phyloP scores from a whole-genome alignment of 1,284 basidiomycete genomes.

The Lentinula novae-zelandiae region DNA sequence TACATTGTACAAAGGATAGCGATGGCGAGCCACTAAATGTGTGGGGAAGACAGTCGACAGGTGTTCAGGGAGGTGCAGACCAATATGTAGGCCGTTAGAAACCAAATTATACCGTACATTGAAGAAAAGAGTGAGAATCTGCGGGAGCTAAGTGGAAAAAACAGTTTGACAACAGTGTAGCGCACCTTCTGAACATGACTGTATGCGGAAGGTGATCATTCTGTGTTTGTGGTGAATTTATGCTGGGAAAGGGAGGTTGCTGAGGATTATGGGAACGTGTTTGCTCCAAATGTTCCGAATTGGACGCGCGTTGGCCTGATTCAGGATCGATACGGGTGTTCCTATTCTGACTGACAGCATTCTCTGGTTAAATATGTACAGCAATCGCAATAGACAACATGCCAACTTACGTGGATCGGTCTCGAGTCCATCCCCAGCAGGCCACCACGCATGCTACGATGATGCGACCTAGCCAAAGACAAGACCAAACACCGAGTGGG shows the following conservation, averaged over 20 bases:
- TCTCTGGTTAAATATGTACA: neutral
- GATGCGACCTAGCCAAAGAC: constrained; percentile 63
- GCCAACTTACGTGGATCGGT: constrained; percentile 38
- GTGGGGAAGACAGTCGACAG: constrained; percentile 67
- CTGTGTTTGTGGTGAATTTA: neutral
- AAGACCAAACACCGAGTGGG: constrained; percentile 69
- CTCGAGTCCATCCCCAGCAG: constrained; percentile 58
- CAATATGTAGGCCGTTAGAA: constrained; percentile 72
- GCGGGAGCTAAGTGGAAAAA: neutral
- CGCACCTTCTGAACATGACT: constrained; percentile 38
- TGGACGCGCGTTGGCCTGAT: neutral
- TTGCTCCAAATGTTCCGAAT: neutral
- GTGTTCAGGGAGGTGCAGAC: constrained; percentile 69
- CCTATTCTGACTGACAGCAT: neutral
- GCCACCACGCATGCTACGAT: constrained; percentile 48
- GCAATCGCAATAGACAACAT: neutral
- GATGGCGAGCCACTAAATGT: constrained; percentile 81
- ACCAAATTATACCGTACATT: constrained; percentile 72
- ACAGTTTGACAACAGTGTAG: neutral
- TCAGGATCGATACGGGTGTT: constrained; percentile 8
- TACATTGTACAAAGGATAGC: constrained; percentile 77
- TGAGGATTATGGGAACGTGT: neutral
- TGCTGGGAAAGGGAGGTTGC: neutral
- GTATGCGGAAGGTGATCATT: constrained; percentile 22
- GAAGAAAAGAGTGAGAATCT: constrained; percentile 65